These are phyloP conservation scores for Zymoseptoria ardabiliae DNA, from an alignment of 2,329 filamentous ascomycete species.

Conservation along the genomic window DNA sequence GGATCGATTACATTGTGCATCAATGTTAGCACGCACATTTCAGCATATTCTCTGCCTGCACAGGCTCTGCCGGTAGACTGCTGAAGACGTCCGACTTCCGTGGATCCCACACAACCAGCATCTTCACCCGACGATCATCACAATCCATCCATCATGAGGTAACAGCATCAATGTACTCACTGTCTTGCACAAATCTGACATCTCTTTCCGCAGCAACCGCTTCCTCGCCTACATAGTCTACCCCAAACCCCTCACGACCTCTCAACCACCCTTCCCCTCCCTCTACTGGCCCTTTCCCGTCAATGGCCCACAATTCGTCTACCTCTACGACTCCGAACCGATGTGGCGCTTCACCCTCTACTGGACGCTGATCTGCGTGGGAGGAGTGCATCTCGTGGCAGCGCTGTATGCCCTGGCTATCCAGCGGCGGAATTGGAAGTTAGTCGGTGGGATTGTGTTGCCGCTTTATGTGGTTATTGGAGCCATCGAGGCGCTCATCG, in stretches of 20 bases:
- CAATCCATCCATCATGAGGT: slow-evolving; percentile 6
- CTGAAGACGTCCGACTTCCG: background rate
- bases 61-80: too few species aligned
- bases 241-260: slow-evolving; percentile 52
- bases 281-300: slow-evolving; percentile 67
- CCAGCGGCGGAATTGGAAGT: slow-evolving; percentile 52
- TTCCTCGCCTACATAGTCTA: slow-evolving; percentile 41
- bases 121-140: background rate
- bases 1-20: too few species aligned
- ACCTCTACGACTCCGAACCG: slow-evolving; percentile 67
- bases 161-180: background rate
- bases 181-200: background rate
- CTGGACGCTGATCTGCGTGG: slow-evolving; percentile 79
- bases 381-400: slow-evolving; percentile 64
- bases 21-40: too few species aligned
- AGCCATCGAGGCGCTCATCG: slow-evolving; percentile 67
- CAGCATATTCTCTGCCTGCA: too few species aligned
- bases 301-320: slow-evolving; percentile 47
- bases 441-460: slow-evolving; percentile 61
- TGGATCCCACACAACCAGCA: background rate
- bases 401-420: slow-evolving; percentile 65
- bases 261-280: slow-evolving; percentile 67
- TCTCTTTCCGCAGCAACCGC: slow-evolving; percentile 19
- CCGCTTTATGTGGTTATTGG: slow-evolving; percentile 64
- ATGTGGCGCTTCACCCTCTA: slow-evolving; percentile 82